Percentiles rank a stretch among this genome's conserved stretches.
phyloP scores from a whole-genome alignment of 2,329 filamentous ascomycete genomes.

The Curvularia eragrostidis region DNA sequence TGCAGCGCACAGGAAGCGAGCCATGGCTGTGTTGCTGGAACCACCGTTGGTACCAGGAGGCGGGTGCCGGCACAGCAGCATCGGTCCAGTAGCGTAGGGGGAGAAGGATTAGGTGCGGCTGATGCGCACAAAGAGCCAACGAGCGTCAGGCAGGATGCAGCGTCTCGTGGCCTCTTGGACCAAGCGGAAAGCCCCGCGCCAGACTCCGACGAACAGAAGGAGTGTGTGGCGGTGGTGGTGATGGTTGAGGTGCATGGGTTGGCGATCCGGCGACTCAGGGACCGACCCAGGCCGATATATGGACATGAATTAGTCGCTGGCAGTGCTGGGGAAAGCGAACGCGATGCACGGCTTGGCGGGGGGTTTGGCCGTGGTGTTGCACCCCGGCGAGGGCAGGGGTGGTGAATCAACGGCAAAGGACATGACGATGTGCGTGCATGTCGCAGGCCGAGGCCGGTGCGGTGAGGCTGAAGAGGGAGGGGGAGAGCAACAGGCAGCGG shows the following conservation, averaged over 20 bases:
- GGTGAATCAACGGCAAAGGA: slow-evolving; percentile 20
- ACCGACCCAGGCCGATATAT: slow-evolving; percentile 1
- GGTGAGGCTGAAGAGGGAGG: too few species aligned
- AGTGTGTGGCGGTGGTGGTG: neutral
- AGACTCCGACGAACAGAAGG: slow-evolving; percentile 15
- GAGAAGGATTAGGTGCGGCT: slow-evolving; percentile 30
- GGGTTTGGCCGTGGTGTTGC: slow-evolving; percentile 19
- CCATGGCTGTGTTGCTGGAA: slow-evolving; percentile 46
- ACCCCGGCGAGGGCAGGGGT: slow-evolving; percentile 11
- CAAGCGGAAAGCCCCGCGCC: slow-evolving; percentile 17
- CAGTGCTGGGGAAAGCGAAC: slow-evolving; percentile 22
- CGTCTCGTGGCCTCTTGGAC: slow-evolving; percentile 1
- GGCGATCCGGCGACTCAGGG: slow-evolving; percentile 17
- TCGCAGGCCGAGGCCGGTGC: too few species aligned
- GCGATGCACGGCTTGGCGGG: slow-evolving; percentile 19
- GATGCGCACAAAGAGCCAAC: slow-evolving; percentile 25
- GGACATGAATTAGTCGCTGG: neutral
- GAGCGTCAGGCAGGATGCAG: neutral
- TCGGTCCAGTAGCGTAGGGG: slow-evolving; percentile 21
- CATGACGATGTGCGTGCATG: neutral
- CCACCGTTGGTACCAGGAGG: slow-evolving; percentile 46
- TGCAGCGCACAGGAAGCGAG: slow-evolving; percentile 39
- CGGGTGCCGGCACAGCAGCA: slow-evolving; percentile 41
- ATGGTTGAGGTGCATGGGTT: slow-evolving; percentile 6
- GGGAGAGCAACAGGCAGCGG: too few species aligned